Percentiles rank a stretch among this genome's conserved stretches.
Conservation (phyloP, 106 monocot genomes). For the Dendrobium huoshanense region DNA sequence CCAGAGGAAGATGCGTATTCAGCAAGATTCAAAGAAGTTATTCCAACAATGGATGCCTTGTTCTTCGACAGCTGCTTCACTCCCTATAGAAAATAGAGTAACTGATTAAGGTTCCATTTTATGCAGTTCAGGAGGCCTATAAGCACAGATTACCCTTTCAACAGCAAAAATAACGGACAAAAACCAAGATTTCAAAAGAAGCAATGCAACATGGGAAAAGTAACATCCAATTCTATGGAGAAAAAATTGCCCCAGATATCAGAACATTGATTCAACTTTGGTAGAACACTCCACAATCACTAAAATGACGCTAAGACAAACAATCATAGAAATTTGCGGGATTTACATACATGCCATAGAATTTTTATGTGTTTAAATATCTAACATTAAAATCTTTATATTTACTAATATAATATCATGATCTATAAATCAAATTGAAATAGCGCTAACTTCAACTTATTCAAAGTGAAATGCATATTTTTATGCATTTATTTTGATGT, state of each 20-base stretch:
- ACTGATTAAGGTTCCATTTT: neutral
- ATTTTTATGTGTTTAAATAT: too few species aligned
- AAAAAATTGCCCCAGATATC: too few species aligned
- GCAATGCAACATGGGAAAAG: neutral
- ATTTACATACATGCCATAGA: too few species aligned
- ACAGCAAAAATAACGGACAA: neutral
- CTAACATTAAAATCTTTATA: too few species aligned
- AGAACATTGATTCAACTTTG: neutral
- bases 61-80: constrained; percentile 38
- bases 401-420: too few species aligned
- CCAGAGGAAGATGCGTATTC: constrained; percentile 50
- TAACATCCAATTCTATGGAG: too few species aligned
- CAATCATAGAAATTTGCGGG: neutral
- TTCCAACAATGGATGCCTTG: constrained; percentile 59
- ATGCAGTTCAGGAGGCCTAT: neutral
- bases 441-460: too few species aligned
- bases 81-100: constrained; percentile 22
- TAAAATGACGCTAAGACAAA: neutral
- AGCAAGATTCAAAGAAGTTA: constrained; percentile 68
- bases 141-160: neutral
- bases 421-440: too few species aligned
- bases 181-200: neutral
- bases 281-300: neutral
- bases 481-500: too few species aligned
- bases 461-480: too few species aligned